phyloP scores from a whole-genome alignment of 805 yeast genomes.

The Wickerhamomyces sydowiorum region DNA sequence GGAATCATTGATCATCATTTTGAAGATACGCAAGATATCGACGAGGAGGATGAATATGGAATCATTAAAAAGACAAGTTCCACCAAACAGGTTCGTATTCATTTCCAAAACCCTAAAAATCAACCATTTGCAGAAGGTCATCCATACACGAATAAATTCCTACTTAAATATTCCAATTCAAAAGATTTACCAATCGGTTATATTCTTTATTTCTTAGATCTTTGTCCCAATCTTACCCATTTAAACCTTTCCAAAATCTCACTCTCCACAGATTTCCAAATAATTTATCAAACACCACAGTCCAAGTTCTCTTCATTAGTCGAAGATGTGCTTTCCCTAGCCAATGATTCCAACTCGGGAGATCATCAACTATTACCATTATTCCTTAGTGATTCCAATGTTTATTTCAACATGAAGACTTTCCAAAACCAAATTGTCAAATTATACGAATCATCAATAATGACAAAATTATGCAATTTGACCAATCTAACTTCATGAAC shows the following conservation, averaged over 20 bases:
- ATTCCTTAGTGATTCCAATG: constrained; percentile 18
- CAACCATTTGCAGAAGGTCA: constrained; percentile 38
- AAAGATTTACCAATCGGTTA: constrained; percentile 79
- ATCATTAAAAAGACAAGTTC: no score
- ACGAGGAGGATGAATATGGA: not conserved
- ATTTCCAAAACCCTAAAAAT: constrained; percentile 10
- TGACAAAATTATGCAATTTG: constrained; percentile 26
- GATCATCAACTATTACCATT: not conserved
- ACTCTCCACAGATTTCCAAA: constrained; percentile 61
- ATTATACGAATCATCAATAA: constrained; percentile 18
- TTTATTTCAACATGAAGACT: constrained; percentile 18
- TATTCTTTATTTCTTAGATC: constrained; percentile 58
- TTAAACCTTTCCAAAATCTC: constrained; percentile 59
- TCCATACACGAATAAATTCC: constrained; percentile 56
- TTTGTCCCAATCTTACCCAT: constrained; percentile 54
- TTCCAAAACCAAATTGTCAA: constrained; percentile 11
- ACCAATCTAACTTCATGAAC: constrained; percentile 27
- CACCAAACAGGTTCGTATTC: constrained; percentile 5
- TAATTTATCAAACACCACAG: constrained; percentile 18
- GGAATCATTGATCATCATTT: no score
- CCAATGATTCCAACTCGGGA: not conserved
- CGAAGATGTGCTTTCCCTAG: constrained; percentile 12
- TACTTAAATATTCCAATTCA: constrained; percentile 57
- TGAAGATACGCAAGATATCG: constrained; percentile 8
- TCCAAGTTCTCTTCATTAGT: constrained; percentile 15